Percentiles rank a stretch among this genome's conserved stretches.
phyloP scores from a whole-genome alignment of 2,329 filamentous ascomycete species.

The Phoma herbarum region DNA sequence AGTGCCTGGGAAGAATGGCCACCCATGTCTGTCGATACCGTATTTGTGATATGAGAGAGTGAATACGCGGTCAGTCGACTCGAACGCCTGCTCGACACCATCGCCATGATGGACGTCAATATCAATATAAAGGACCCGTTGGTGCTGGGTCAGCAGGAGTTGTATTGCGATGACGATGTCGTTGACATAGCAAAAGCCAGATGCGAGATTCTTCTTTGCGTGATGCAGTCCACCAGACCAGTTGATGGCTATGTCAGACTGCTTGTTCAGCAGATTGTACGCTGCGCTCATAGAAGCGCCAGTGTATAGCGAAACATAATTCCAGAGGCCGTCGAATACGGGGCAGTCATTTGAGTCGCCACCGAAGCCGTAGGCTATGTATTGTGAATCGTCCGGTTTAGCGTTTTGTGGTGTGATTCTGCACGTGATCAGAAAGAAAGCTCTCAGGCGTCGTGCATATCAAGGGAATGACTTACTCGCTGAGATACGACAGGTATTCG shows the following conservation, averaged over 20 bases:
- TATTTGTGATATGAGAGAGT: constrained; percentile 98
- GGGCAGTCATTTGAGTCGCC: constrained; percentile 80
- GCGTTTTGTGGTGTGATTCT: constrained; percentile 59
- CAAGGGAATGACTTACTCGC: constrained; percentile 36
- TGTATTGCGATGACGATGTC: constrained; percentile 96
- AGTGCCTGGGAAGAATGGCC: constrained; percentile 86
- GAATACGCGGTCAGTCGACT: constrained; percentile 87
- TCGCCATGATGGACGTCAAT: constrained; percentile 94
- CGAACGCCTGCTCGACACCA: constrained; percentile 90
- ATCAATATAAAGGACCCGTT: constrained; percentile 92
- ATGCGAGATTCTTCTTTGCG: constrained; percentile 91
- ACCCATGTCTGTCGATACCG: constrained; percentile 67
- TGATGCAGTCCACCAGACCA: constrained; percentile 98
- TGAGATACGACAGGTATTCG: constrained; percentile 91
- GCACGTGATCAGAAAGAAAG: constrained; percentile 11
- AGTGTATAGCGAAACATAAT: constrained; percentile 93
- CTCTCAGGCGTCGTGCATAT: background rate
- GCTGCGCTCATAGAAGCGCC: constrained; percentile 92
- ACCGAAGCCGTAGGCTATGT: constrained; percentile 80
- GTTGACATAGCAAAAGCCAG: constrained; percentile 98
- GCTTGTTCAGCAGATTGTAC: constrained; percentile 82
- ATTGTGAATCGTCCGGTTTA: constrained; percentile 52
- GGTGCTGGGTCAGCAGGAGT: constrained; percentile 81
- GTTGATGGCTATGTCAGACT: constrained; percentile 95
- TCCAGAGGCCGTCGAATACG: constrained; percentile 93